phyloP scores from a whole-genome alignment of 345 rosid species.

The Brassica carinata region DNA sequence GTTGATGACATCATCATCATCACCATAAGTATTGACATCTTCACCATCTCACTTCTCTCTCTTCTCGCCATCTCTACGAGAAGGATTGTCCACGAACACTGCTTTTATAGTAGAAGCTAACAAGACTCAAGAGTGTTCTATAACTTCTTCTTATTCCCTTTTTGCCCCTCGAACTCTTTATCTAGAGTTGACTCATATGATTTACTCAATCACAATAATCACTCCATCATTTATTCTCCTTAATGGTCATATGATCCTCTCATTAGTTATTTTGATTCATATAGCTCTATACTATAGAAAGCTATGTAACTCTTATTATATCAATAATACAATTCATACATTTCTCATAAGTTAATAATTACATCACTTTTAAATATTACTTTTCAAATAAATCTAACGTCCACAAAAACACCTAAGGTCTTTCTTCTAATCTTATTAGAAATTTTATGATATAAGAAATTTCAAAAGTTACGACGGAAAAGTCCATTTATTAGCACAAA shows the following conservation, averaged over 20 bases:
- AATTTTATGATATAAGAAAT: no score
- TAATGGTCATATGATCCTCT: no score
- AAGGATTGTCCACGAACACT: slow-evolving; percentile 1
- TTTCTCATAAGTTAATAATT: no score
- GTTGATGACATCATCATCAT: slow-evolving; percentile 10
- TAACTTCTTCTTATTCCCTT: background rate
- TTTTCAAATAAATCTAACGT: background rate
- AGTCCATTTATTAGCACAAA: background rate
- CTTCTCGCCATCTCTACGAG: slow-evolving; percentile 26
- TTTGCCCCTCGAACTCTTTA: slow-evolving; percentile 20
- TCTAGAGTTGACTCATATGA: background rate
- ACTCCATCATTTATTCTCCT: no score
- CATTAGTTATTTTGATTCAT: no score
- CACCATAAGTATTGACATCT: slow-evolving; percentile 9
- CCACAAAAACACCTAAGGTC: background rate
- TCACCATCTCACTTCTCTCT: slow-evolving; percentile 16
- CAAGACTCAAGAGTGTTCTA: slow-evolving; percentile 19
- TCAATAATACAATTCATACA: no score
- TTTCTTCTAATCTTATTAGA: no score
- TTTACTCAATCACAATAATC: no score
- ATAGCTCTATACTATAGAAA: no score
- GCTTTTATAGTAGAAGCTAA: slow-evolving; percentile 18
- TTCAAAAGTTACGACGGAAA: background rate
- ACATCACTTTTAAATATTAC: no score
- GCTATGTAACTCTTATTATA: no score